Conservation (phyloP, 768 basidiomycete species). For the Mycena vitilis region DNA sequence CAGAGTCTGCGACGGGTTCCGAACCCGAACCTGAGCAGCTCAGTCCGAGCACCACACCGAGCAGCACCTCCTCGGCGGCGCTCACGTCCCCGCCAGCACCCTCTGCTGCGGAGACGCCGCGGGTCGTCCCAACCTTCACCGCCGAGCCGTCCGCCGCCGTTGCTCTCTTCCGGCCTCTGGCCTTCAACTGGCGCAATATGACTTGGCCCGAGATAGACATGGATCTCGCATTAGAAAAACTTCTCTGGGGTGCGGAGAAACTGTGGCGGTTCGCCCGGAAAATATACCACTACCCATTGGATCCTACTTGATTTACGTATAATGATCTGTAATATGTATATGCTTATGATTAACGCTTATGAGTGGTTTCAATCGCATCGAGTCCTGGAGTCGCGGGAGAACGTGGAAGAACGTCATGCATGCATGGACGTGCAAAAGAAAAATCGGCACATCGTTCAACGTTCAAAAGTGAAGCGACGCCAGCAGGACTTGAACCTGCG, state of each 20-base stretch:
- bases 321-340: conserved; percentile 21
- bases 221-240: conserved; percentile 45
- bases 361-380: neutral
- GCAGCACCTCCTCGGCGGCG: conserved; percentile 1
- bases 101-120: conserved; percentile 22
- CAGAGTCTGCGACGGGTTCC: conserved; percentile 26
- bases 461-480: conserved; percentile 15
- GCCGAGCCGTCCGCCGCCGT: conserved; percentile 12
- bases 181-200: conserved; percentile 33
- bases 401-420: no score
- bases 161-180: conserved; percentile 36
- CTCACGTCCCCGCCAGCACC: conserved; percentile 25
- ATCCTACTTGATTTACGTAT: conserved; percentile 52
- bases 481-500: conserved; percentile 27
- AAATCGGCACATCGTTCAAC: no score
- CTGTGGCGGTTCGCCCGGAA: conserved; percentile 62
- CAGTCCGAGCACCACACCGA: neutral
- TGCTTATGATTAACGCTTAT: conserved; percentile 16
- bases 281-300: conserved; percentile 68
- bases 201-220: conserved; percentile 36
- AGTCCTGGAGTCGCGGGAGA: no score
- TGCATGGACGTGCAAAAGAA: no score
- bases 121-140: conserved; percentile 13
- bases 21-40: conserved; percentile 5
- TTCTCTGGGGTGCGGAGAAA: conserved; percentile 53